phyloP scores from a whole-genome alignment of 1,139 yeast species.

The Yamadazyma siamensis region DNA sequence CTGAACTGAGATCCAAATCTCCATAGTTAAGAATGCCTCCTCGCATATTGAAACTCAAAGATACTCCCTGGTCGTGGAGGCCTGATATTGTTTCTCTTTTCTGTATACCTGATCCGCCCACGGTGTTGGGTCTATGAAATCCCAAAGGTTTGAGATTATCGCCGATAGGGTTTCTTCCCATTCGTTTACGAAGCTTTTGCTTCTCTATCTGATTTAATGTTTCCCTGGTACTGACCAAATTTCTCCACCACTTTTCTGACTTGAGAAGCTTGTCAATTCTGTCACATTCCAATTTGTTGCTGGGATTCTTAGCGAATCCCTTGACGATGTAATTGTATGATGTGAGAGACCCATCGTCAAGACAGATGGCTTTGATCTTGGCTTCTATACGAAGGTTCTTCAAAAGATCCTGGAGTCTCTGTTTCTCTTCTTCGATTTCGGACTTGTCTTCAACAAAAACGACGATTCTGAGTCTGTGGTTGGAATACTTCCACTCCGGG shows the following conservation, averaged over 20 bases:
- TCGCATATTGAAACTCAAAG: constrained; percentile 65
- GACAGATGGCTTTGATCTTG: constrained; percentile 64
- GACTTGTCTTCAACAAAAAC: constrained; percentile 78
- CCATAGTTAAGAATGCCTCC: constrained; percentile 25
- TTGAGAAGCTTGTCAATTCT: constrained; percentile 30
- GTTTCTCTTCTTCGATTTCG: constrained; percentile 69
- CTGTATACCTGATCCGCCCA: constrained; percentile 16
- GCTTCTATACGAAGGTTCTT: constrained; percentile 83
- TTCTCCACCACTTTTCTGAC: constrained; percentile 63
- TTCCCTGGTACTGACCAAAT: constrained; percentile 54
- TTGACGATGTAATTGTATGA: constrained; percentile 75
- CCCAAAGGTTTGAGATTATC: constrained; percentile 21
- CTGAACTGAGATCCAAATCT: constrained; percentile 17
- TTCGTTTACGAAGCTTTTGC: constrained; percentile 13
- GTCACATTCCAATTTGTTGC: constrained; percentile 25
- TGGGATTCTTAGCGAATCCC: constrained; percentile 44
- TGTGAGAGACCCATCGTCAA: constrained; percentile 56
- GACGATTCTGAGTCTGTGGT: constrained; percentile 69
- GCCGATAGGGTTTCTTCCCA: constrained; percentile 2
- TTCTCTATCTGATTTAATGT: constrained; percentile 37
- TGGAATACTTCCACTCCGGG: constrained; percentile 79
- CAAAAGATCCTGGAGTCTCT: constrained; percentile 58
- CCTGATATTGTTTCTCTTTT: constrained; percentile 53
- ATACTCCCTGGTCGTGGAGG: constrained; percentile 68
- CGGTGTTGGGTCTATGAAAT: constrained; percentile 17